These are phyloP conservation scores for Penicillium palitans DNA, from an alignment of 2,329 filamentous ascomycete genomes.

Conservation along the genomic window DNA sequence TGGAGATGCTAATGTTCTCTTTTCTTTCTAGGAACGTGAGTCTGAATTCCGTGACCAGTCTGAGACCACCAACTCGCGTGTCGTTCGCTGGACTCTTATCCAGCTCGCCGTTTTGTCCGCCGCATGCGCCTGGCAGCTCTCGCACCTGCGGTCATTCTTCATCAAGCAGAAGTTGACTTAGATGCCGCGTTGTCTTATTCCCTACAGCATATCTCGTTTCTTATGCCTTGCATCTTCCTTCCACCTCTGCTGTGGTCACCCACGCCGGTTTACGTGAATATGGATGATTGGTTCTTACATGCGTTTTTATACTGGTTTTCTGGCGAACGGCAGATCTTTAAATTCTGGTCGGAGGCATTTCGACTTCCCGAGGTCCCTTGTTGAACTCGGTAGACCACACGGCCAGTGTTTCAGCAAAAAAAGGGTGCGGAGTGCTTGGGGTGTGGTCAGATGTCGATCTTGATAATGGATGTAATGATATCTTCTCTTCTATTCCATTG, in stretches of 20 bases:
- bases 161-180: slow-evolving; percentile 99
- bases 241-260: slow-evolving; percentile 12
- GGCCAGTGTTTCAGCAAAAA: slow-evolving; percentile 7
- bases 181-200: slow-evolving; percentile 18
- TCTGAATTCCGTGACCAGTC: slow-evolving; percentile 98
- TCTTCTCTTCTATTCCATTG: slow-evolving; percentile 11
- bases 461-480: slow-evolving; percentile 35
- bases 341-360: neutral
- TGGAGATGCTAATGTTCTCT: neutral
- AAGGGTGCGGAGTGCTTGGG: slow-evolving; percentile 16
- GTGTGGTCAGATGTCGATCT: slow-evolving; percentile 25
- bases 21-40: slow-evolving; percentile 75
- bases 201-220: slow-evolving; percentile 7
- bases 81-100: slow-evolving; percentile 90
- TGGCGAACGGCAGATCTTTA: neutral
- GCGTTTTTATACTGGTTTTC: slow-evolving; percentile 2
- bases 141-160: slow-evolving; percentile 94
- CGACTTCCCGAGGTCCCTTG: neutral
- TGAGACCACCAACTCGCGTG: slow-evolving; percentile 85
- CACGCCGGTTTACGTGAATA: slow-evolving; percentile 17
- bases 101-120: slow-evolving; percentile 80
- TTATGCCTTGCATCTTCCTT: slow-evolving; percentile 25
- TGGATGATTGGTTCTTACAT: slow-evolving; percentile 15
- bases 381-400: neutral
- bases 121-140: slow-evolving; percentile 96